Conservation (phyloP, 228 moss, liverwort and hornwort genomes). For the Sphagnum fallax region DNA sequence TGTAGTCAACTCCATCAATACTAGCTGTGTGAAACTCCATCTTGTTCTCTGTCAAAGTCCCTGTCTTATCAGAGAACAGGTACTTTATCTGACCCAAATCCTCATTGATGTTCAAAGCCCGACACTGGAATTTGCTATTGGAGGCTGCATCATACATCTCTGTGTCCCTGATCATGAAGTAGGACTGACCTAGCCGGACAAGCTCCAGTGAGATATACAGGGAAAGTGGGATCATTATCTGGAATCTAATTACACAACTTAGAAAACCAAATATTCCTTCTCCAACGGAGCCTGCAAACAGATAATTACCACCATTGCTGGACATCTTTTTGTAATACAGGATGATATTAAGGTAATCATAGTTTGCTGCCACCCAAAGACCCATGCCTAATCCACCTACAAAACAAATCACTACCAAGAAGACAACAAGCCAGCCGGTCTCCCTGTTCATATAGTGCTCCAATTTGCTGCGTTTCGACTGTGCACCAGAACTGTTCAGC, state of each 20-base stretch:
- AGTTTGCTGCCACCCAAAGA: slow-evolving; percentile 39
- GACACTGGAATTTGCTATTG: slow-evolving; percentile 62
- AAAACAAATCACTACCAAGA: slow-evolving; percentile 56
- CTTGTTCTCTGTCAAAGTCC: slow-evolving; percentile 91
- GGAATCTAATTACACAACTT: slow-evolving; percentile 78
- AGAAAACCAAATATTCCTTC: slow-evolving; percentile 64
- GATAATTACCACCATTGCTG: slow-evolving; percentile 19
- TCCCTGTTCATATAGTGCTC: slow-evolving; percentile 79
- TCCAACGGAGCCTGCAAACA: slow-evolving; percentile 52
- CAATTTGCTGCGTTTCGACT: slow-evolving; percentile 76
- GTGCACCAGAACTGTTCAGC: slow-evolving; percentile 85
- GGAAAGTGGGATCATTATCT: slow-evolving; percentile 88
- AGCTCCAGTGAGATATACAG: slow-evolving; percentile 92
- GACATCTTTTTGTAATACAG: slow-evolving; percentile 45
- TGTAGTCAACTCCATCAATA: slow-evolving; percentile 58
- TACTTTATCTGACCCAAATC: slow-evolving; percentile 91
- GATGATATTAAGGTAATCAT: slow-evolving; percentile 29
- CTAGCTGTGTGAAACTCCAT: slow-evolving; percentile 89
- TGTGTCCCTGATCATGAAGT: slow-evolving; percentile 67
- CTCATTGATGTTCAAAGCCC: slow-evolving; percentile 89
- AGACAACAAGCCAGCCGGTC: slow-evolving; percentile 57
- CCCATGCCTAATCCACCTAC: slow-evolving; percentile 82
- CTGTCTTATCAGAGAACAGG: slow-evolving; percentile 91
- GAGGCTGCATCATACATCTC: slow-evolving; percentile 67
- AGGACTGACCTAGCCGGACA: slow-evolving; percentile 73